Base-by-base conservation (phyloP, 371 early-diverging fungal genomes). In the Apophysomyces elegans region DNA sequence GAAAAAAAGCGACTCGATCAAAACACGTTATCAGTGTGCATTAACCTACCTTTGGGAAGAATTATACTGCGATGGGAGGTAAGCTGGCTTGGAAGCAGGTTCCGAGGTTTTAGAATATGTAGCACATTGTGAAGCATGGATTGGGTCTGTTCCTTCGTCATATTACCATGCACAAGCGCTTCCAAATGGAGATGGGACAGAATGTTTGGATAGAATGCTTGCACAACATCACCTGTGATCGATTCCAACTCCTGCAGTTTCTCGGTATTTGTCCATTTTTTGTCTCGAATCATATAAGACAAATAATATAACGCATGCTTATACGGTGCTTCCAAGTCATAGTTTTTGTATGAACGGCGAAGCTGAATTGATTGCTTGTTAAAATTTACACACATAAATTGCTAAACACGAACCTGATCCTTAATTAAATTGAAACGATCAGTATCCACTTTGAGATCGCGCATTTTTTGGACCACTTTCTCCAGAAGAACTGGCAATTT, bases 101-200 rank as follows among this genome's bases (percentile, higher is more conserved):
- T 62, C 64, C 83, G 87, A n/a, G 90, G 86, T 3, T 79, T 63
- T 64, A 93, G 67, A 7, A 72, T 75, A 8, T 79, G 69, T 35
- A 86, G 72, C 4, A 91, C 80, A 13, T 84, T 84, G 0, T 77
- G 64, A 4, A 84, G 80, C 62, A 92, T 82, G 16, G 72, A 74
- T 45, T 90, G 72, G 0, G 95, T 93, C 21, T 92, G 84, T 18
- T 80, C 76, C 37, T 87, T 85, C 14, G 75, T 47, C 58, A 92
- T 73, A 75, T 98, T 98, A 39, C 98, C 98, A 65, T 90, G 89
- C 5, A 92, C 90, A 5, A 96, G 84, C 9, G 90, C 89, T 74
- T 94, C 93, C 5, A 93, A 69, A 65, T 90, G 86, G 57, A 93
- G 68, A 43, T 90, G 83, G 16, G 79, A 81, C 54, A 96, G 73